Evolutionary conservation across 495 filamentous ascomycete species (phyloP), one percentile per base, ranked within the genome.

Genomic region (Penicillium coffeae): DNA sequence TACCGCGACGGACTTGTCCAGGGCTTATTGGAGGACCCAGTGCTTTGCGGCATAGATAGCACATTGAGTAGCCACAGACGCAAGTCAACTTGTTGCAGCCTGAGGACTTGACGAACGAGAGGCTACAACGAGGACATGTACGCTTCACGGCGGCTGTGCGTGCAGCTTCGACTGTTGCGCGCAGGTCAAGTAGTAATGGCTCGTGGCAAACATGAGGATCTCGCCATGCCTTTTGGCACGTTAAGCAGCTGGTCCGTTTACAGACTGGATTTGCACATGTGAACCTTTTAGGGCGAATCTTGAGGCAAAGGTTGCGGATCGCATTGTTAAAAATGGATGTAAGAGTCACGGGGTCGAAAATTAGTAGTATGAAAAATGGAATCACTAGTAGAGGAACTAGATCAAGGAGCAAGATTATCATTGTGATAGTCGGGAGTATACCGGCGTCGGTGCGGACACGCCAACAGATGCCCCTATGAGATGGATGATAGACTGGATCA

Each of bases 51-150:
- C 88, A 95, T 34, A 95, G 78, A 51, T 95, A 96, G 70, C 93
- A 98, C 93, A 98, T 98, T 50, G 85, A 84, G 67, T 96, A 98
- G 0, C 93, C 91, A 64, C 93, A 98, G n/a, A 88, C 78, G 63
- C 93, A 98, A n/a, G 87, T 91, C 13, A 98, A 69, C 65, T 96
- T 96, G 70, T 98, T 98, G 75, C 93, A 98, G 50, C 93, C 93
- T 25, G 85, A 83, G 2, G 79, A 82, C 60, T 96, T 96, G 65
- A 98, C 86, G 59, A 98, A 96, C 13, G 86, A 88, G 19, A 90
- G 83, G 48, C 86, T 81, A 71, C 93, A 98, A 44, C 81, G 78
- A 8, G 93, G 93, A 64, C 93, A 98, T 14, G 91, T 95, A 34
- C 93, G 88, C 68, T 98, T 98, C 53, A 98, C 82, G 12, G 93